Evolutionary conservation across 164 flowering plant species (phyloP).

Genomic region (Aristolochia californica): DNA sequence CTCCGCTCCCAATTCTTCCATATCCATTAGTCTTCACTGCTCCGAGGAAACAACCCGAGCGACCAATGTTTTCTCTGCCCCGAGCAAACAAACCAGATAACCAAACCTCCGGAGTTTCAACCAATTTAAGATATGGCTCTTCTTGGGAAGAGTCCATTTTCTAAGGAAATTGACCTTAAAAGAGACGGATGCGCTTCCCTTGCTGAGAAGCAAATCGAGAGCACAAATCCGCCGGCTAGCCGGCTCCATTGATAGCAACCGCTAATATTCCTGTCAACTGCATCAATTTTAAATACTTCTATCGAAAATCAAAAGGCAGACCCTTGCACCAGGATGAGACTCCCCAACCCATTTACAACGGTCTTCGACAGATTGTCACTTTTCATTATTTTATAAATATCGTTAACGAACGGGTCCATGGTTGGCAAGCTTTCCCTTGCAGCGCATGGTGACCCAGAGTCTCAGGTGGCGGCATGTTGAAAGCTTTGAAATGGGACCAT

Average conservation of each 20-base stretch:
- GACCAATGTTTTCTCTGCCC: neutral
- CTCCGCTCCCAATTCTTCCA: slow-evolving; percentile 26
- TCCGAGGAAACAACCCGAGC: slow-evolving; percentile 4
- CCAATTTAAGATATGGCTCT: slow-evolving; percentile 11
- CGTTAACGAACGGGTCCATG: no score
- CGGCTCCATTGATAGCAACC: slow-evolving; percentile 40
- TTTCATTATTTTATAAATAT: no score
- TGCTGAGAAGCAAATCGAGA: slow-evolving; percentile 26
- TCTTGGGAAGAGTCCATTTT: slow-evolving; percentile 20
- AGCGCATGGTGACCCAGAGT: no score
- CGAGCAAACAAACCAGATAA: slow-evolving; percentile 8
- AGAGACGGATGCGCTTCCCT: slow-evolving; percentile 38
- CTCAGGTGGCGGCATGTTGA: no score
- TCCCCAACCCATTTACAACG: no score
- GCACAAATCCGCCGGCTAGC: slow-evolving; percentile 27
- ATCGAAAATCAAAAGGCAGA: neutral
- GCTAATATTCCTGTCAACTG: slow-evolving; percentile 7
- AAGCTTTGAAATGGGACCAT: no score
- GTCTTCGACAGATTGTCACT: no score
- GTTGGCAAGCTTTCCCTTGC: no score
- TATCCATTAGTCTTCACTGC: slow-evolving; percentile 27
- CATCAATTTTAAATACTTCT: neutral
- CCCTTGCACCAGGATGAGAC: neutral
- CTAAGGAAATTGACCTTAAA: slow-evolving; percentile 27
- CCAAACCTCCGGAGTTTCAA: slow-evolving; percentile 1